Conservation (phyloP, 129 eudicot species). For the Rutidosis leptorrhynchoides region DNA sequence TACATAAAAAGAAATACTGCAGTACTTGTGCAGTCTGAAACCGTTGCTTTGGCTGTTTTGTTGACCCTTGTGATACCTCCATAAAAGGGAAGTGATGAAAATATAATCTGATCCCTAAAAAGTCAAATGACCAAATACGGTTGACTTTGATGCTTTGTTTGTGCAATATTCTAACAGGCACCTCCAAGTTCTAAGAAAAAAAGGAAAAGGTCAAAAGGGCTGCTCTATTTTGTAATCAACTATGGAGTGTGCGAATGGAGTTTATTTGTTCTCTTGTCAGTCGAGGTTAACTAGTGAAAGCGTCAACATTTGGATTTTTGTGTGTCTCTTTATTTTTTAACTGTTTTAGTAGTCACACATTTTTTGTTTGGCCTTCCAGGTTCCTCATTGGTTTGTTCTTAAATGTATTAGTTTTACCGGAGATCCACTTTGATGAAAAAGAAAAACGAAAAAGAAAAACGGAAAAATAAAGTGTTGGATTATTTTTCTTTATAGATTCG, state of each 20-base stretch:
- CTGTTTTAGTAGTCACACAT: constrained; percentile 11
- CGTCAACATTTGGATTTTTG: constrained; percentile 5
- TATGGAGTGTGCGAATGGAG: constrained; percentile 19
- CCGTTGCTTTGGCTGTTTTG: no score
- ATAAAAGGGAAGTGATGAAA: no score
- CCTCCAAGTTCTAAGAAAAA: constrained; percentile 54
- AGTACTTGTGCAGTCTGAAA: no score
- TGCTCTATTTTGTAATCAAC: constrained; percentile 51
- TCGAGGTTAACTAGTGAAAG: constrained; percentile 26
- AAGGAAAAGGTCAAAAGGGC: constrained; percentile 52
- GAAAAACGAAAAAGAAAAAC: constrained; percentile 21
- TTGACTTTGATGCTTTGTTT: no score
- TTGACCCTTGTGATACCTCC: no score
- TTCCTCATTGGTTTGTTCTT: constrained; percentile 22
- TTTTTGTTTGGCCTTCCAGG: constrained; percentile 25
- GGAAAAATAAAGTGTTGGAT: constrained; percentile 24
- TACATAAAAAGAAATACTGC: no score
- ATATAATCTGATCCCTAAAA: no score
- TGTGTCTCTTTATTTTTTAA: constrained; percentile 4
- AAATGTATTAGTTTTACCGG: constrained; percentile 26
- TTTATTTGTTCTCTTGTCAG: constrained; percentile 12
- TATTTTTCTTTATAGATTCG: constrained; percentile 19
- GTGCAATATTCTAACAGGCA: no score
- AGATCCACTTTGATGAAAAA: constrained; percentile 24
- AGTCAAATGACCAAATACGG: no score